Evolutionary conservation across 73 alveolate species (phyloP), one percentile per base, ranked within the genome.

Genomic region (Paramecium biaurelia): DNA sequence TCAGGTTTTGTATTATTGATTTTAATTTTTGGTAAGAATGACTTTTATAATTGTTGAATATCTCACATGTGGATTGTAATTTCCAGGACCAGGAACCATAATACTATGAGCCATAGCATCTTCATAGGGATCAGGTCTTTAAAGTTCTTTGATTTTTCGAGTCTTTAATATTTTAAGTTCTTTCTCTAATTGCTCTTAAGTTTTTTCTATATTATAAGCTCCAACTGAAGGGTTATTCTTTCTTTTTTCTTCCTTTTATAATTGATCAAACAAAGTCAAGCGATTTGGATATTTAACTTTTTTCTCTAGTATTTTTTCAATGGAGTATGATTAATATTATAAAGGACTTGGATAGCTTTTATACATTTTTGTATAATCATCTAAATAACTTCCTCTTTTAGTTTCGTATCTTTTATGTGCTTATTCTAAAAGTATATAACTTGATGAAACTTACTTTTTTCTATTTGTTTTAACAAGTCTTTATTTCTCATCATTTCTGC

Each of bases 371-470:
- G 56, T 42, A 18, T 79, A 79, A 24, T 79, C 90, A 42, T 79
- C 90, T 23, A 79, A 45, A 45, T 79, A 79, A n/a, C 43, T 79
- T 43, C 90, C 76, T 79, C 56, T 43, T 79, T 79, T 76, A 0
- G 76, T 79, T 79, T 79, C 90, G 23, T 79, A 79, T 79, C 74
- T 79, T 57, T 43, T 79, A 79, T 79, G 76, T 10, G 90, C 74
- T 42, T 34, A 14, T 14, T 72, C 67, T 34, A 72, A 26, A 15
- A 9, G 18, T 28, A 37, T 32, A 5, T 5, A 21, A 18, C 34
- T 18, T 53, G 11, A 37, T 35, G 37, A 72, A 72, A 72, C 32
- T 79, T 79, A 47, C 90, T 26, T 42, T 79, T 38, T 79, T 79
- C 90, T 41, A 79, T 79, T 24, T 41, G 56, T 42, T 43, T 79